Percentiles rank a stretch among this genome's conserved stretches.
Conservation (phyloP, 2,329 filamentous ascomycete genomes). For the Botryotinia convoluta region DNA sequence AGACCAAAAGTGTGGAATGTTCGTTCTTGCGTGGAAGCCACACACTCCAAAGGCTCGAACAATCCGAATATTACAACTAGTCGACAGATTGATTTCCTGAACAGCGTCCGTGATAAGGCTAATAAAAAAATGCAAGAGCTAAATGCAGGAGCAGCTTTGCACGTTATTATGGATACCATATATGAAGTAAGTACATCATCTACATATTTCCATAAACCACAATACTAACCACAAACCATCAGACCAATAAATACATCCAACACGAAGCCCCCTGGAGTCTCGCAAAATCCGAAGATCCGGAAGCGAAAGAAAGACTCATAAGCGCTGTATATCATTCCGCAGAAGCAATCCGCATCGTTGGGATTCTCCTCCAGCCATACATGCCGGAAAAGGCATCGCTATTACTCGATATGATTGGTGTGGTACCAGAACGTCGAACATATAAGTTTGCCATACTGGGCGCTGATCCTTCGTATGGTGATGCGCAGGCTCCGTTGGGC, state of each 20-base stretch:
- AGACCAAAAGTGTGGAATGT: conserved; percentile 69
- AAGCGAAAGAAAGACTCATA: conserved; percentile 41
- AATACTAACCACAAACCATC: not conserved
- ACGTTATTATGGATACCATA: conserved; percentile 60
- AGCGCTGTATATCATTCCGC: conserved; percentile 66
- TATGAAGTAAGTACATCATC: conserved; percentile 48
- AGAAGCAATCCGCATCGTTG: conserved; percentile 75
- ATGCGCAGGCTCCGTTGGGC: conserved; percentile 34
- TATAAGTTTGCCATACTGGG: conserved; percentile 61
- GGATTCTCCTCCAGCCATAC: conserved; percentile 85
- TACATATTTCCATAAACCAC: not conserved
- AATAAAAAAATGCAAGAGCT: conserved; percentile 59
- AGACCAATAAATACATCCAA: conserved; percentile 68
- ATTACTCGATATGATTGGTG: conserved; percentile 76
- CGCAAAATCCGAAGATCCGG: conserved; percentile 39
- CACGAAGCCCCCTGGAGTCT: conserved; percentile 66
- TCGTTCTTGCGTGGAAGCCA: conserved; percentile 45
- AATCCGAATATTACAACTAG: conserved; percentile 24
- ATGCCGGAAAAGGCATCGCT: conserved; percentile 76
- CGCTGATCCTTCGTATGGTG: conserved; percentile 69
- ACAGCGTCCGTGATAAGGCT: conserved; percentile 43
- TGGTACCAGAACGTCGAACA: conserved; percentile 59
- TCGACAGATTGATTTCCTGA: conserved; percentile 43
- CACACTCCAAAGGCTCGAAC: conserved; percentile 27
- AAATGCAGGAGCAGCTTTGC: conserved; percentile 64